These are phyloP conservation scores for Hansenula lynferdii DNA, from an alignment of 1,139 yeast genomes.

Conservation along the genomic window DNA sequence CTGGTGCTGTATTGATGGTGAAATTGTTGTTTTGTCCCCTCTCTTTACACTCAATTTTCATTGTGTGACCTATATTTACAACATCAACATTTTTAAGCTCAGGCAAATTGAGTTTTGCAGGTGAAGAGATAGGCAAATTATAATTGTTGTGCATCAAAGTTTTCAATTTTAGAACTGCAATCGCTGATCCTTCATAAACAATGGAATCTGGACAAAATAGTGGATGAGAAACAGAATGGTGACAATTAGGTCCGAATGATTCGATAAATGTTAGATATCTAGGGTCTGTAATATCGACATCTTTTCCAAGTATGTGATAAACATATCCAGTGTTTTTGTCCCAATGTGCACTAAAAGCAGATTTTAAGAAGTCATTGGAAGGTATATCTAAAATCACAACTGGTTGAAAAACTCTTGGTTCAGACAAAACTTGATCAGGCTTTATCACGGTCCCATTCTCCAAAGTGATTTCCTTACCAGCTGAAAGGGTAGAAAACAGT, in stretches of 20 bases:
- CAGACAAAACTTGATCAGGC: slow-evolving; percentile 73
- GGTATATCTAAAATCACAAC: slow-evolving; percentile 78
- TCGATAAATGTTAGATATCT: slow-evolving; percentile 42
- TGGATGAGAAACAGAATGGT: slow-evolving; percentile 70
- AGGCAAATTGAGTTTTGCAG: slow-evolving; percentile 8
- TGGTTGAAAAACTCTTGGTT: slow-evolving; percentile 51
- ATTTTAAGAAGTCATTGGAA: slow-evolving; percentile 40
- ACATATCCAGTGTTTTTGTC: slow-evolving; percentile 33
- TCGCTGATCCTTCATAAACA: slow-evolving; percentile 51
- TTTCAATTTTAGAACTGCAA: slow-evolving; percentile 52
- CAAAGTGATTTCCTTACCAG: slow-evolving; percentile 53
- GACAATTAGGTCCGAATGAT: slow-evolving; percentile 44
- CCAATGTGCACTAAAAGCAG: slow-evolving; percentile 28
- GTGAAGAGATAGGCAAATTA: slow-evolving; percentile 39
- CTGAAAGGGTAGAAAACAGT: slow-evolving; percentile 51
- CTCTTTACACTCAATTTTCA: slow-evolving; percentile 15
- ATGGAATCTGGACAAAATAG: slow-evolving; percentile 57
- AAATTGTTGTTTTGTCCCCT: too few relatives aligned
- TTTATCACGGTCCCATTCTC: slow-evolving; percentile 53
- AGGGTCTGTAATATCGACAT: slow-evolving; percentile 42
- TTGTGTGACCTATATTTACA: slow-evolving; percentile 15
- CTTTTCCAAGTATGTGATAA: slow-evolving; percentile 72
- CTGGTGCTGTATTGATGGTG: slow-evolving; percentile 6
- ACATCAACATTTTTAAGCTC: slow-evolving; percentile 17
- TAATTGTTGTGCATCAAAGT: slow-evolving; percentile 47